Percentiles rank a stretch among this genome's conserved stretches.
Conservation (phyloP, 257 asterid species). For the Nicotiana noctiflora region DNA sequence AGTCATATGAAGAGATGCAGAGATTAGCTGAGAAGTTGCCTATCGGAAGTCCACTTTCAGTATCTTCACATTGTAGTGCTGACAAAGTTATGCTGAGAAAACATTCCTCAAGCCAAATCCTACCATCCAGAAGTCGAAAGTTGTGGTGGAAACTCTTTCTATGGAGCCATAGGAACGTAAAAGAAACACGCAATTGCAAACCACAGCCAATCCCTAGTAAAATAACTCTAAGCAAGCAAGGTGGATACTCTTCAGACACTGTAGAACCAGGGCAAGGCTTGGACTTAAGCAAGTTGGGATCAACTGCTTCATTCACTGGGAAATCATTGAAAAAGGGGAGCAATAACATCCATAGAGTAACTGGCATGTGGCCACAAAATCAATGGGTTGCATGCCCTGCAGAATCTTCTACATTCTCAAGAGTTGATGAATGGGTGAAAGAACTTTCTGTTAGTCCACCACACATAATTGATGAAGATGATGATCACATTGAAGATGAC, state of each 20-base stretch:
- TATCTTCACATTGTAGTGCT: conserved; percentile 42
- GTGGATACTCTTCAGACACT: conserved; percentile 74
- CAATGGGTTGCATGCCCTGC: conserved; percentile 70
- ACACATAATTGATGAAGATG: conserved; percentile 18
- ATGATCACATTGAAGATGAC: conserved; percentile 24
- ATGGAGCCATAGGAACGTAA: conserved; percentile 70
- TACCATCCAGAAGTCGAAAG: conserved; percentile 64
- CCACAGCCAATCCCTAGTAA: conserved; percentile 19
- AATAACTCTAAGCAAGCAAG: conserved; percentile 35
- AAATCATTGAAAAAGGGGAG: conserved; percentile 21
- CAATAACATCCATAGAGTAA: conserved; percentile 29
- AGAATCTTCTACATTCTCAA: conserved; percentile 36
- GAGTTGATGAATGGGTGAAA: conserved; percentile 64
- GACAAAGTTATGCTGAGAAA: conserved; percentile 67
- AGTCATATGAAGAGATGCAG: conserved; percentile 45
- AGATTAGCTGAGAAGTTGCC: conserved; percentile 27
- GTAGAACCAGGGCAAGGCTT: conserved; percentile 37
- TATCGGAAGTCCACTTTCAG: conserved; percentile 37
- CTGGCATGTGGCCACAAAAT: conserved; percentile 71
- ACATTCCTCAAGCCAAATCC: conserved; percentile 65
- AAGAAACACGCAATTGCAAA: conserved; percentile 14
- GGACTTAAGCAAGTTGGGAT: conserved; percentile 18
- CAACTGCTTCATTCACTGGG: conserved; percentile 25
- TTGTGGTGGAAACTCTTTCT: conserved; percentile 69
- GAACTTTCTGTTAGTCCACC: conserved; percentile 36